Base-by-base conservation (phyloP, 306 rosid genomes). In the Inga laurina region DNA sequence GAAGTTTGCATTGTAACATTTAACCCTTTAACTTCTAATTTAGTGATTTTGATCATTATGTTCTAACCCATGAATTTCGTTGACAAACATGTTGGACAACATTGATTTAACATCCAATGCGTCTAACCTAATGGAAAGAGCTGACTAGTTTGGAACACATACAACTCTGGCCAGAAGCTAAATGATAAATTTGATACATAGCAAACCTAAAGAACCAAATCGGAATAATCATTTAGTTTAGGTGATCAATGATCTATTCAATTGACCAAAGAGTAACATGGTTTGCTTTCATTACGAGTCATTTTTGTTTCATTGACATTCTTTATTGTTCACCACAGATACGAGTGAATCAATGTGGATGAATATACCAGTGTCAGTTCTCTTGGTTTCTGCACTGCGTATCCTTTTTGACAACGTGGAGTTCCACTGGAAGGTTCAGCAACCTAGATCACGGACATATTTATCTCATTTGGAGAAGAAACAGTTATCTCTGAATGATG, bases 321-420 rank as follows among this genome's bases (percentile, higher is more conserved):
- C 3, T 64, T 22, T 75, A 13, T 71, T 64, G 6, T 30, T 44
- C 59, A 61, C 56, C 81, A 69, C 91, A 97, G 99, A 94, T 89
- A 92, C 99, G 34, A 97, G 98, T 88, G 93, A 91, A 83, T 94
- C 99, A 32, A 92, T 92, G 97, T 94, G 97, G 98, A 89, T 94
- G 97, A 97, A 97, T 86, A 49, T 94, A 24, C 99, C 99, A 2
- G 83, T 91, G 84, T 83, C 99, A 18, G 83, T 97, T 87, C 86
- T 97, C 51, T 83, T 97, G 44, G 93, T 90, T 78, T 89, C 81
- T 74, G 94, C 86, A n/a, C 32, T 97, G 64, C 94, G 95, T 9
- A 79, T 91, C 86, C 83, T 97, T 68, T 81, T 94, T 45, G 91
- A 85, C 51, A 91, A 88, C 30, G 91, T 92, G 82, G 98, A 97